Base-by-base conservation (phyloP, 495 filamentous ascomycete genomes). In the Aspergillus nidulans region DNA sequence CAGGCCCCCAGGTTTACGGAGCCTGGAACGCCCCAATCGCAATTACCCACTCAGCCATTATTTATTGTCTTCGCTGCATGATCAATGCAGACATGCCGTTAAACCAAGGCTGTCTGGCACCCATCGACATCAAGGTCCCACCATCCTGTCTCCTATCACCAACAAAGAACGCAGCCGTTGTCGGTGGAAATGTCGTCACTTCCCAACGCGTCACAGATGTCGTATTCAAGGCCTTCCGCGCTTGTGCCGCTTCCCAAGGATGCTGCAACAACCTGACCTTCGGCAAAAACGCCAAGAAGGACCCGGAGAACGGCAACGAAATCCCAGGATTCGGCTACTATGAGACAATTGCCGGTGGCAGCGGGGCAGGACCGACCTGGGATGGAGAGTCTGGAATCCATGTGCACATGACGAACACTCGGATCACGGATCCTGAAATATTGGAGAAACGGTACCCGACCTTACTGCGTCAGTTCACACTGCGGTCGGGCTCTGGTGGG, bases 381-480 rank as follows among this genome's bases (percentile, higher is more conserved):
- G 80, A 89, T 50, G 94, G 94, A 41, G 91, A 91, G 7, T 86
- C 81, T 47, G 94, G 94, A 40, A 90, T 97, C 41, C 94, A 98
- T 66, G 87, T 85, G 19, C 92, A 97, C 70, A 98, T 97, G 92
- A 98, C 94, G n/a, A 98, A 98, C 69, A 98, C 94, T 5, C 84
- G 94, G 1, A 97, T 97, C 65, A 98, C 94, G 1, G 94, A 98
- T 71, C 80, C 90, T 0, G 94, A 98, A 61, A 84, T 97, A n/a
- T 92, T 98, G 61, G 94, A 98, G 70, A 81, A 92, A 2, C 81
- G 94, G 15, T 98, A 98, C 62, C 94, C 94, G 1, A 88, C 96
- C 2, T 63, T 97, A 13, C 77, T 97, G 18, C 79, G 89, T 0
- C 85, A 92, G 65, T 98, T 97, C 66, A 84, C 84, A 0, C 78